A percentile compares a stretch with the other conserved stretches of the same genome.
Evolutionary conservation across 352 stramenopile genomes (phyloP).

Genomic region (Phytophthora nicotianae): DNA sequence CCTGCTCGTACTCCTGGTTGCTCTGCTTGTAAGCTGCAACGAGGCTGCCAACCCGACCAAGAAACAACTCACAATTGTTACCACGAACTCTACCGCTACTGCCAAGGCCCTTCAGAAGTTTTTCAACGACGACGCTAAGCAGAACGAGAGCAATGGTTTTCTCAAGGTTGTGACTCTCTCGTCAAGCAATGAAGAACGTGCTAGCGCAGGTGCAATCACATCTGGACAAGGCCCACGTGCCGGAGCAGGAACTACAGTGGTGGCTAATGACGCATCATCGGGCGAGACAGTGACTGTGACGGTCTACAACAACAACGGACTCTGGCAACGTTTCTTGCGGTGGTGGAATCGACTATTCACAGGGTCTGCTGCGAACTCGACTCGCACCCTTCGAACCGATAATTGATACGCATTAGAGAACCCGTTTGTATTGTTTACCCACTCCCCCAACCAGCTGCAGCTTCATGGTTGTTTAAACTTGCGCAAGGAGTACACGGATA

Average conservation of each 20-base stretch:
- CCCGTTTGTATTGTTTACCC: not conserved
- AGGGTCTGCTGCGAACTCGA: slow-evolving; percentile 1
- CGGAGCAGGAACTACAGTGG: slow-evolving; percentile 16
- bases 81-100: slow-evolving; percentile 11
- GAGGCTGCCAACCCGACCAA: slow-evolving; percentile 6
- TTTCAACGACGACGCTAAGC: slow-evolving; percentile 21
- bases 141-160: slow-evolving; percentile 15
- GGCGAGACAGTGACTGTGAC: slow-evolving; percentile 21
- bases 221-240: slow-evolving; percentile 8
- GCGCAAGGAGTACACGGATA: not conserved
- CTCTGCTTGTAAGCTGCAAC: slow-evolving; percentile 7
- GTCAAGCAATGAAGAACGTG: slow-evolving; percentile 6
- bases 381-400: slow-evolving; percentile 2
- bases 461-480: not conserved
- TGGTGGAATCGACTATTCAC: slow-evolving; percentile 28
- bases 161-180: slow-evolving; percentile 13
- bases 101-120: slow-evolving; percentile 21
- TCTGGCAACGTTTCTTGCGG: slow-evolving; percentile 25
- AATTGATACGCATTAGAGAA: not conserved
- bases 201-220: not conserved
- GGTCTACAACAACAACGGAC: slow-evolving; percentile 34
- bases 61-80: slow-evolving; percentile 17
- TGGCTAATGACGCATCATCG: slow-evolving; percentile 3
- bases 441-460: not conserved
- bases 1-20: slow-evolving; percentile 4